Conservation (phyloP, 2,329 filamentous ascomycete species). For the Westerdykella aurantiaca region DNA sequence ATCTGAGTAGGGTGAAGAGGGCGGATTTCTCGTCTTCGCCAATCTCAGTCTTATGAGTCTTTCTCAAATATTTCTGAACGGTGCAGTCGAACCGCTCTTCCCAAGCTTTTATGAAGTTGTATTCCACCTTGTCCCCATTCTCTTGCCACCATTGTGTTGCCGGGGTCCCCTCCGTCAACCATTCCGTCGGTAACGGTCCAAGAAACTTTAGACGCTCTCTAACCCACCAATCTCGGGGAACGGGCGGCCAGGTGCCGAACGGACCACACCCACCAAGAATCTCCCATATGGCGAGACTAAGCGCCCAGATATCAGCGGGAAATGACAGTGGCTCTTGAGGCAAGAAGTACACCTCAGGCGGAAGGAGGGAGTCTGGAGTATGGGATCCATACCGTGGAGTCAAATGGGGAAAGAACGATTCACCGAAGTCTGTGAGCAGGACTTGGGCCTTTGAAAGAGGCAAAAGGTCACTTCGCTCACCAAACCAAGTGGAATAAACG, state of each 20-base stretch:
- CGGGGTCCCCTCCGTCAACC: slow-evolving; percentile 4
- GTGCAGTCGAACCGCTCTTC: slow-evolving; percentile 7
- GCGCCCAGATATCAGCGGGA: slow-evolving; percentile 9
- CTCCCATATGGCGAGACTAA: slow-evolving; percentile 4
- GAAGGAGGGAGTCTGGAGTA: slow-evolving; percentile 1
- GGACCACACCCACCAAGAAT: slow-evolving; percentile 4
- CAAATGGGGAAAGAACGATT: slow-evolving; percentile 8
- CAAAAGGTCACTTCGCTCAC: not conserved
- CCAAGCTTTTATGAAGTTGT: slow-evolving; percentile 4
- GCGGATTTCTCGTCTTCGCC: slow-evolving; percentile 6
- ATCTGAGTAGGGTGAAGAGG: slow-evolving; percentile 6
- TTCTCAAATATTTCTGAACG: slow-evolving; percentile 5
- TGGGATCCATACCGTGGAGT: slow-evolving; percentile 1
- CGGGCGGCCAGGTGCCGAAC: slow-evolving; percentile 5
- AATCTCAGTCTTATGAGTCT: slow-evolving; percentile 4
- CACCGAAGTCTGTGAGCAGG: slow-evolving; percentile 9
- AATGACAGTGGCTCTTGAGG: slow-evolving; percentile 1
- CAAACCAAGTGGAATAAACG: slow-evolving; percentile 1
- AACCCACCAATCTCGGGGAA: slow-evolving; percentile 3
- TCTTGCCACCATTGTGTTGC: slow-evolving; percentile 4
- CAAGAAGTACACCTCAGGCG: slow-evolving; percentile 5
- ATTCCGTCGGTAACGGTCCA: slow-evolving; percentile 5
- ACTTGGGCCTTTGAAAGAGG: slow-evolving; percentile 6
- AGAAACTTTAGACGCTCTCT: slow-evolving; percentile 5
- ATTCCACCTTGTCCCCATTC: too few species aligned